Base-by-base conservation (phyloP, 306 rosid genomes). In the Neltuma alba region DNA sequence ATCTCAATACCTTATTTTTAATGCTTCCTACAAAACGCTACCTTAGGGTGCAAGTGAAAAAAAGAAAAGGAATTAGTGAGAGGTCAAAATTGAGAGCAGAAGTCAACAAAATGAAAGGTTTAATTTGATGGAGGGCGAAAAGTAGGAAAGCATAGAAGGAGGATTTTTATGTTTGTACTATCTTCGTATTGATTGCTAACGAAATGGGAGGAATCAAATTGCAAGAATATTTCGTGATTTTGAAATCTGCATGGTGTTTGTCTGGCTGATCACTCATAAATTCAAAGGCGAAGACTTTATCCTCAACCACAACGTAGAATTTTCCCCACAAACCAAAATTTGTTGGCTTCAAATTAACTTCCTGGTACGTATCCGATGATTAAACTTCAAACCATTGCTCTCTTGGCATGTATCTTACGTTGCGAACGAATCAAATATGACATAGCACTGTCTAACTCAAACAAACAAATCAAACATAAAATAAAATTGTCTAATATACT, bases 211-310 rank as follows among this genome's bases (percentile, higher is more conserved):
- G 9, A 20, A 10, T 11, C 47, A 34, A 36, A 65, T 9, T 36
- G 18, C 72, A 66, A 38, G 18, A 66, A 66, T 48, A 48, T 20
- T 36, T 65, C 47, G 6, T 42, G 28, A 38, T 38, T 40, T 38
- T 21, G 54, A 23, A 66, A 66, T 38, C 72, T 21, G 47, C 45
- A 20, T 38, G 38, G 38, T n/a, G n/a, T n/a, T n/a, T n/a, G 23
- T 66, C 31, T n/a, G 50, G 1, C 8, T 66, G 18, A 4, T 66
- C 21, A 10, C 31, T 38, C 42, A 0, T 3, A n/a, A 67, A 38
- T 67, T 67, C 50, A 67, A 67, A 68, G 11, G 41, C 13, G 34
- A 40, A 8, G 52, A 41, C 54, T 68, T 68, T 68, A n/a, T n/a
- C 15, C 16, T 38, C 47, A 36, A 25, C 5, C 28, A 8, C 16